These are phyloP conservation scores for Lasiosphaeriaceae sp. DNA, from an alignment of 495 filamentous ascomycete genomes.

Conservation along the genomic window DNA sequence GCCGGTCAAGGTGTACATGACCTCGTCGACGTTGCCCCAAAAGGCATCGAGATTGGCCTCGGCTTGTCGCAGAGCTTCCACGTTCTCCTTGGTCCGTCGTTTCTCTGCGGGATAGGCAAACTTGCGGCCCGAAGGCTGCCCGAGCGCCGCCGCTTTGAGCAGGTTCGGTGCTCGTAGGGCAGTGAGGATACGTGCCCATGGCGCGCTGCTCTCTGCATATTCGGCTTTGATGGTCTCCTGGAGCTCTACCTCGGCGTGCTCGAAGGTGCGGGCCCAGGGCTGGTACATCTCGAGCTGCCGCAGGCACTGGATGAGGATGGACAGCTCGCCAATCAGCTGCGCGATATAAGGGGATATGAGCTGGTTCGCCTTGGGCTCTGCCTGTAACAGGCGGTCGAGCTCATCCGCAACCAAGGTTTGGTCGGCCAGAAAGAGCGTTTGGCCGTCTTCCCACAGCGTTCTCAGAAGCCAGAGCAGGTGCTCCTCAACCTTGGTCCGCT, in stretches of 20 bases:
- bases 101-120: conserved; percentile 52
- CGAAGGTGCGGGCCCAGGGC: conserved; percentile 45
- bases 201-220: conserved; percentile 13
- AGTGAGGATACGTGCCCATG: conserved; percentile 8
- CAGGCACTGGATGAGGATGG: conserved; percentile 37
- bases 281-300: conserved; percentile 44
- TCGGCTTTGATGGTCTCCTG: conserved; percentile 20
- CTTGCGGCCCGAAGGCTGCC: conserved; percentile 23
- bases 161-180: conserved; percentile 7
- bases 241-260: conserved; percentile 10
- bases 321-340: conserved; percentile 37
- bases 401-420: conserved; percentile 39
- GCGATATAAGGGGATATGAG: conserved; percentile 38
- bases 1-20: conserved; percentile 2
- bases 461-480: conserved; percentile 35
- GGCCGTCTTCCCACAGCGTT: conserved; percentile 20
- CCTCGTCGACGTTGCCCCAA: conserved; percentile 32
- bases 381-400: conserved; percentile 39
- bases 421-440: conserved; percentile 24
- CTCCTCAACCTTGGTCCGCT: conserved; percentile 10
- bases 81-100: conserved; percentile 40
- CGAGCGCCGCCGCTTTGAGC: conserved; percentile 17
- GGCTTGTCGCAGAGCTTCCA: conserved; percentile 29
- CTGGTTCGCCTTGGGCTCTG: conserved; percentile 28
- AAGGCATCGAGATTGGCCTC: conserved; percentile 48